These are phyloP conservation scores for Daldinia caldariorum DNA, from an alignment of 495 filamentous ascomycete genomes.

Conservation along the genomic window DNA sequence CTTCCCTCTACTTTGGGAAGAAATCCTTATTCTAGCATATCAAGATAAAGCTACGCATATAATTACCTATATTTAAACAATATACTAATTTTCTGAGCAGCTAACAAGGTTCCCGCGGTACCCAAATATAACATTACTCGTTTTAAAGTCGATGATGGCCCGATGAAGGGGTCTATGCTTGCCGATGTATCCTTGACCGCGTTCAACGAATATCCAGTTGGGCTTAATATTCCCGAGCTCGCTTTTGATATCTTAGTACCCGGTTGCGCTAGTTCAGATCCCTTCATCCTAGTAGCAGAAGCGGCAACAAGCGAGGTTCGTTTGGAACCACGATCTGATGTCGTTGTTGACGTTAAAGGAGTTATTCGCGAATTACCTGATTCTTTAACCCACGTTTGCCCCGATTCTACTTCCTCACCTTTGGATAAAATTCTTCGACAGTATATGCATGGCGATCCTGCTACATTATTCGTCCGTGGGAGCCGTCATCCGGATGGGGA, in stretches of 20 bases:
- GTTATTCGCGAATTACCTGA: conserved; percentile 76
- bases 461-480: conserved; percentile 82
- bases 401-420: conserved; percentile 77
- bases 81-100: conserved; percentile 52
- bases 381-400: conserved; percentile 74
- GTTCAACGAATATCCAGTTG: conserved; percentile 77
- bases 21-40: conserved; percentile 53
- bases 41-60: conserved; percentile 5
- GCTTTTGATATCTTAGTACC: conserved; percentile 85
- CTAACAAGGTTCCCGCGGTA: conserved; percentile 74
- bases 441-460: conserved; percentile 81
- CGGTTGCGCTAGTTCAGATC: conserved; percentile 76
- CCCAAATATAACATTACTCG: conserved; percentile 80
- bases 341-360: conserved; percentile 73
- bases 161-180: conserved; percentile 71
- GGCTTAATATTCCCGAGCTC: conserved; percentile 77
- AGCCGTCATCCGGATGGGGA: conserved; percentile 69
- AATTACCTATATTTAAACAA: conserved; percentile 32
- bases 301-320: conserved; percentile 73
- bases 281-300: conserved; percentile 70
- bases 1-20: conserved; percentile 61
- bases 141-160: conserved; percentile 77
- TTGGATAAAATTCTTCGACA: conserved; percentile 82
- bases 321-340: conserved; percentile 70
- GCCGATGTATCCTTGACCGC: conserved; percentile 77